A percentile compares a stretch with the other conserved stretches of the same genome.
Evolutionary conservation across 768 basidiomycete genomes (phyloP).

Genomic region (Calocybe gangraenosa): DNA sequence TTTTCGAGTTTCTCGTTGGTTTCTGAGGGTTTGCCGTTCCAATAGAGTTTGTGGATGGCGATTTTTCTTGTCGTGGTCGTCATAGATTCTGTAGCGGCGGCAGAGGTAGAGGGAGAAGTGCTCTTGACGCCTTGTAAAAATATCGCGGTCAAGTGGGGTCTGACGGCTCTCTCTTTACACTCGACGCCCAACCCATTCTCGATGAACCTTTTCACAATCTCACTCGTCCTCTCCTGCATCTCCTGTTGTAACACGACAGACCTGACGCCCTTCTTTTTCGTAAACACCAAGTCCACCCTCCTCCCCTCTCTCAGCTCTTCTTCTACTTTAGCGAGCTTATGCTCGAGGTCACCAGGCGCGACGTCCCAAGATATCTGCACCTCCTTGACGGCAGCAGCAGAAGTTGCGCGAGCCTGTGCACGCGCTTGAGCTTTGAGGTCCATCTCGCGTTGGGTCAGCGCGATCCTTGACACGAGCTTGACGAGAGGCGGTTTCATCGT

Average conservation of each 20-base stretch:
- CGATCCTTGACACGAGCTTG: constrained; percentile 46
- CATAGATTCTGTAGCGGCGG: too few relatives aligned
- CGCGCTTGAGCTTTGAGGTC: constrained; percentile 33
- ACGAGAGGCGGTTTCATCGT: constrained; percentile 53
- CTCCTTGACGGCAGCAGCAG: constrained; percentile 47
- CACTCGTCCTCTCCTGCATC: constrained; percentile 40
- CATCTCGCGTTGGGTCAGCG: constrained; percentile 33
- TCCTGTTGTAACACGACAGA: constrained; percentile 28
- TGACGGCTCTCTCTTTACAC: constrained; percentile 42
- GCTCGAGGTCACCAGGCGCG: constrained; percentile 51
- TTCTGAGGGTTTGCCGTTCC: background rate
- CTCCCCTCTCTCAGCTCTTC: constrained; percentile 57
- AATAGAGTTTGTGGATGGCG: too few relatives aligned
- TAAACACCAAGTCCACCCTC: constrained; percentile 52
- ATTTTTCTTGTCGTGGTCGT: too few relatives aligned
- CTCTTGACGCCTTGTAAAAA: constrained; percentile 36
- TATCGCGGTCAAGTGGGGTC: constrained; percentile 32
- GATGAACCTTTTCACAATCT: constrained; percentile 35
- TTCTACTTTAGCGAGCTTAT: constrained; percentile 59
- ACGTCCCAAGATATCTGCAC: constrained; percentile 71
- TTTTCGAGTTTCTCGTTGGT: too few relatives aligned
- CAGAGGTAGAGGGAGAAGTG: too few relatives aligned
- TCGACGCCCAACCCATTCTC: constrained; percentile 45
- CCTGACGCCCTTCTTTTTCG: constrained; percentile 41
- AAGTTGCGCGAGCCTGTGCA: constrained; percentile 25